phyloP scores from a whole-genome alignment of 345 rosid genomes.

The Salix brachista region DNA sequence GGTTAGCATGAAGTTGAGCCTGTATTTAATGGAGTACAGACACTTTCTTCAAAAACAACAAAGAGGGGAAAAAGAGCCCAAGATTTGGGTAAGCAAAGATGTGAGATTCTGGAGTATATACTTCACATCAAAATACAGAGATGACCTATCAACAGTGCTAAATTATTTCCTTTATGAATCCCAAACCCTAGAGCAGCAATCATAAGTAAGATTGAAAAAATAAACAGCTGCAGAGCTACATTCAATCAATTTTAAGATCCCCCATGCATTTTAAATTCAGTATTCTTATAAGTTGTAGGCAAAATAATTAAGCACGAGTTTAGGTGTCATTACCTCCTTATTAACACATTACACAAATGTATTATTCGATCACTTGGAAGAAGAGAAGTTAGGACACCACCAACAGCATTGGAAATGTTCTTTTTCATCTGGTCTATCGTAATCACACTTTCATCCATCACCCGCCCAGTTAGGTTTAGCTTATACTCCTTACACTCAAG shows the following conservation, averaged over 20 bases:
- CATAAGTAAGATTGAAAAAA: not conserved
- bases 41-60: too few relatives aligned
- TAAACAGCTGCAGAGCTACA: not conserved
- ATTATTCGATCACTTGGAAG: constrained; percentile 75
- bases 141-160: not conserved
- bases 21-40: too few relatives aligned
- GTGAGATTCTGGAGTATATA: not conserved
- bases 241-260: not conserved
- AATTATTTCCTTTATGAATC: not conserved
- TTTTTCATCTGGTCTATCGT: constrained; percentile 82
- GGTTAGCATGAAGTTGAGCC: too few relatives aligned
- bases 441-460: constrained; percentile 71
- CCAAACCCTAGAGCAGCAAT: not conserved
- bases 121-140: not conserved
- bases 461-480: constrained; percentile 78
- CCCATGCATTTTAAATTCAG: not conserved
- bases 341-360: constrained; percentile 74
- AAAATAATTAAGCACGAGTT: not conserved
- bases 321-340: constrained; percentile 63
- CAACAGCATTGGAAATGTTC: constrained; percentile 62
- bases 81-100: too few relatives aligned
- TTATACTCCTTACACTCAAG: constrained; percentile 96
- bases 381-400: constrained; percentile 68
- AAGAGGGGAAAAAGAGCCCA: too few relatives aligned
- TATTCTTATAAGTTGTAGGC: not conserved